These are phyloP conservation scores for Nitzschia sp. DNA, from an alignment of 108 stramenopile species.

Conservation along the genomic window DNA sequence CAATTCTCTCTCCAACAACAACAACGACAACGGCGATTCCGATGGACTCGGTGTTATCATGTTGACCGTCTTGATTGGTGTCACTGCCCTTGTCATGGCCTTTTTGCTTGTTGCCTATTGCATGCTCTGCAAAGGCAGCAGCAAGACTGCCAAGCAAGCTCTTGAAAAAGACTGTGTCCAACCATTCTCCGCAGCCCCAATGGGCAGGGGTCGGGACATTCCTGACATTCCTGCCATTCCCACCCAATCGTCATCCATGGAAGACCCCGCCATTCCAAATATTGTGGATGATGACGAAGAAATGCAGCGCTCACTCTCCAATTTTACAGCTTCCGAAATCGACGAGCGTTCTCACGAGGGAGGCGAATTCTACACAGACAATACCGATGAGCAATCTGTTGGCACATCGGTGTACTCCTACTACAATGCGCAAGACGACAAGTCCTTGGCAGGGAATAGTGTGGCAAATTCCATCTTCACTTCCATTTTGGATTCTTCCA, in stretches of 20 bases:
- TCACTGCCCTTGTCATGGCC: conserved; percentile 12
- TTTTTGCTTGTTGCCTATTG: conserved; percentile 17
- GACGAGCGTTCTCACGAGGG: conserved; percentile 5
- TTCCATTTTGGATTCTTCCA: not conserved
- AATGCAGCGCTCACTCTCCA: conserved; percentile 4
- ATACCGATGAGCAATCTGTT: conserved; percentile 5
- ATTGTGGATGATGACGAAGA: conserved; percentile 13
- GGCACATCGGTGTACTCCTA: conserved; percentile 16
- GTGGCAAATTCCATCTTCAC: conserved; percentile 1
- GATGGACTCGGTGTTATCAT: conserved; percentile 11
- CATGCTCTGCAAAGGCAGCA: conserved; percentile 12
- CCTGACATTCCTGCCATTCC: conserved; percentile 10
- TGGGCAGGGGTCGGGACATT: not conserved
- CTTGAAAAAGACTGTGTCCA: not conserved
- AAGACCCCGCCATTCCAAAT: conserved; percentile 8
- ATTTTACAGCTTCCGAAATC: conserved; percentile 7
- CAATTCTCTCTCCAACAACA: not conserved
- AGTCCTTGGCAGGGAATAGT: conserved; percentile 4
- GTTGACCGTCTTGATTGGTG: conserved; percentile 16
- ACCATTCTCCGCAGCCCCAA: not conserved
- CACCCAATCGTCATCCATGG: conserved; percentile 7
- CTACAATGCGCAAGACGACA: conserved; percentile 13
- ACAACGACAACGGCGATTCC: not conserved
- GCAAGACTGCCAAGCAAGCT: conserved; percentile 4
- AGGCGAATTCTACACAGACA: not conserved